Evolutionary conservation across 495 filamentous ascomycete genomes (phyloP).

Genomic region (Talaromyces thailandensis): DNA sequence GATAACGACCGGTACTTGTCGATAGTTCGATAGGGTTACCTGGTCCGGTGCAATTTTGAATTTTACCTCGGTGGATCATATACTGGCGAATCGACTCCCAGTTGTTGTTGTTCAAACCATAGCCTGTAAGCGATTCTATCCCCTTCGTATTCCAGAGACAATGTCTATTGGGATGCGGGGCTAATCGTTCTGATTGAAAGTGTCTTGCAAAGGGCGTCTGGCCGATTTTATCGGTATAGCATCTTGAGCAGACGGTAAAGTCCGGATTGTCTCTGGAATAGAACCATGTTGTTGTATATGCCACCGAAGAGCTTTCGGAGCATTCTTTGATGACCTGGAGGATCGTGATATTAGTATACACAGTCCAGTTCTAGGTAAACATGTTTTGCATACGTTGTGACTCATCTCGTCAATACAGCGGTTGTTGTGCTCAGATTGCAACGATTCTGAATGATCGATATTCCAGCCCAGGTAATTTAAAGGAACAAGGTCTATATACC

Average conservation of each 20-base stretch:
- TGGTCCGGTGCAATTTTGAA: constrained; percentile 16
- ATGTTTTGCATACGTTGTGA: neutral
- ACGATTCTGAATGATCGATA: too few species aligned
- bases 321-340: constrained; percentile 3
- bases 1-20: constrained; percentile 3
- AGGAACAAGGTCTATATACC: too few species aligned
- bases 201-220: constrained; percentile 6
- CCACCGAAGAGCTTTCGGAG: neutral
- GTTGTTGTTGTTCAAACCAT: neutral
- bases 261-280: constrained; percentile 9
- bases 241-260: constrained; percentile 18
- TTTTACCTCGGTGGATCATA: constrained; percentile 8
- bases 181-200: neutral
- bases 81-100: constrained; percentile 8
- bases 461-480: too few species aligned
- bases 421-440: too few species aligned
- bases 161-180: neutral
- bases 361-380: neutral
- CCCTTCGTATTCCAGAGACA: constrained; percentile 11
- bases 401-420: neutral
- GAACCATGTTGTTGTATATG: constrained; percentile 18
- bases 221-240: constrained; percentile 18
- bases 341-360: neutral
- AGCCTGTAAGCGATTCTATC: neutral
- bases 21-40: constrained; percentile 3